These are phyloP conservation scores for Rauvolfia tetraphylla DNA, from an alignment of 257 asterid species.

Conservation along the genomic window DNA sequence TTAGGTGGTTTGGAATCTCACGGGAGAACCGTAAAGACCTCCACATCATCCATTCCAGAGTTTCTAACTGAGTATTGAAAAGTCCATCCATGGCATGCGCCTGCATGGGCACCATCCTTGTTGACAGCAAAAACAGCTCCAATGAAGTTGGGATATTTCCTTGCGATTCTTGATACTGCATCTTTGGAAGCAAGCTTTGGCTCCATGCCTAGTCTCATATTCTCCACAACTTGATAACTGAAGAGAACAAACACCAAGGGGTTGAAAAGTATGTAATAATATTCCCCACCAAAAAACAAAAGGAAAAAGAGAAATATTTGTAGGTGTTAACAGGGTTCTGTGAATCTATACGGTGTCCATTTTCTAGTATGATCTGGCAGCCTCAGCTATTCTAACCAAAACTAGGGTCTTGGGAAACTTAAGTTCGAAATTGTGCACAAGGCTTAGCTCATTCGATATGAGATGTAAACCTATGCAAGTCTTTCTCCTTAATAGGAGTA, in stretches of 20 bases:
- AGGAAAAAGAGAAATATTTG: neutral
- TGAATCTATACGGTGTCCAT: neutral
- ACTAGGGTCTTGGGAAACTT: neutral
- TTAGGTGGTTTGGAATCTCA: slow-evolving; percentile 9
- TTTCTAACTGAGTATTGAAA: slow-evolving; percentile 82
- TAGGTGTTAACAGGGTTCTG: neutral
- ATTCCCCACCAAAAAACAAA: neutral
- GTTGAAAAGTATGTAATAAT: neutral
- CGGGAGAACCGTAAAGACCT: slow-evolving; percentile 55
- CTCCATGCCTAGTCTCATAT: slow-evolving; percentile 93
- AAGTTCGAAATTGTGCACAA: neutral
- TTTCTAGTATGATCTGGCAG: neutral
- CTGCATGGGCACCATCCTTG: slow-evolving; percentile 70
- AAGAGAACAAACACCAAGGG: slow-evolving; percentile 10
- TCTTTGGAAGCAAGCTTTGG: slow-evolving; percentile 86
- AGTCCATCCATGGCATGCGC: slow-evolving; percentile 98
- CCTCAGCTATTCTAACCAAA: neutral
- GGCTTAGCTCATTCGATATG: neutral
- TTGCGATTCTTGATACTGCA: slow-evolving; percentile 69
- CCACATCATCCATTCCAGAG: slow-evolving; percentile 59
- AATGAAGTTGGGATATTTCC: slow-evolving; percentile 67
- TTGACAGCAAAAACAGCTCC: slow-evolving; percentile 86
- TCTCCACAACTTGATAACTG: slow-evolving; percentile 97
- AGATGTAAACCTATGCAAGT: neutral
- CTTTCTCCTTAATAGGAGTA: neutral